These are phyloP conservation scores for Rhizopogon hawkerae DNA, from an alignment of 1,284 basidiomycete species.

Conservation along the genomic window DNA sequence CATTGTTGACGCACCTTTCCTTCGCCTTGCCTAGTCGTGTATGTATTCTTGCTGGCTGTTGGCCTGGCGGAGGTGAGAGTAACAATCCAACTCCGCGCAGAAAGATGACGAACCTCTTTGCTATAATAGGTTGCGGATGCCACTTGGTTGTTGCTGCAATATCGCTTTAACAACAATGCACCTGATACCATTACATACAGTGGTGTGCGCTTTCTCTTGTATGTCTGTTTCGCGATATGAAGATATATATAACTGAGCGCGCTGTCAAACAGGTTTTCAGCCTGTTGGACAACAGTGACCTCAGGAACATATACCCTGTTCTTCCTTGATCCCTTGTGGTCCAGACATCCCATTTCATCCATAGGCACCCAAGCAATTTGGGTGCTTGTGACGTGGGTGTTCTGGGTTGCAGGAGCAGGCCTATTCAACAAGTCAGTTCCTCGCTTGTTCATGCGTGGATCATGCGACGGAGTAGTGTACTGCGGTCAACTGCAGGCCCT, in stretches of 20 bases:
- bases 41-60: conserved; percentile 40
- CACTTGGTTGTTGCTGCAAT: conserved; percentile 50
- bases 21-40: conserved; percentile 29
- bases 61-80: conserved; percentile 39
- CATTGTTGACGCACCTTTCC: conserved; percentile 18
- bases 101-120: conserved; percentile 6
- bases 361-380: conserved; percentile 50
- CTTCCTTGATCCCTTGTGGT: conserved; percentile 49
- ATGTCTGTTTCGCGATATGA: conserved; percentile 14
- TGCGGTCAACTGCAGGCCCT: conserved; percentile 46
- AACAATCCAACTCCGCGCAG: not conserved
- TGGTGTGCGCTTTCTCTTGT: conserved; percentile 41
- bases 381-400: conserved; percentile 44
- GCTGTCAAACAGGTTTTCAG: conserved; percentile 37
- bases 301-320: conserved; percentile 43
- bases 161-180: conserved; percentile 39
- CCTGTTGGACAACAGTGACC: conserved; percentile 49
- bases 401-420: conserved; percentile 48
- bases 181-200: conserved; percentile 34
- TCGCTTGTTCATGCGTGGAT: conserved; percentile 25
- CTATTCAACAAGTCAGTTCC: conserved; percentile 40
- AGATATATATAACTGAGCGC: conserved; percentile 6
- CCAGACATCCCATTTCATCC: conserved; percentile 41
- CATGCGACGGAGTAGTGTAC: conserved; percentile 39
- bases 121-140: conserved; percentile 38